Percentiles rank a stretch among this genome's conserved stretches.
Conservation (phyloP, 192 early-diverging fungal species). For the Rhizophagus clarus region DNA sequence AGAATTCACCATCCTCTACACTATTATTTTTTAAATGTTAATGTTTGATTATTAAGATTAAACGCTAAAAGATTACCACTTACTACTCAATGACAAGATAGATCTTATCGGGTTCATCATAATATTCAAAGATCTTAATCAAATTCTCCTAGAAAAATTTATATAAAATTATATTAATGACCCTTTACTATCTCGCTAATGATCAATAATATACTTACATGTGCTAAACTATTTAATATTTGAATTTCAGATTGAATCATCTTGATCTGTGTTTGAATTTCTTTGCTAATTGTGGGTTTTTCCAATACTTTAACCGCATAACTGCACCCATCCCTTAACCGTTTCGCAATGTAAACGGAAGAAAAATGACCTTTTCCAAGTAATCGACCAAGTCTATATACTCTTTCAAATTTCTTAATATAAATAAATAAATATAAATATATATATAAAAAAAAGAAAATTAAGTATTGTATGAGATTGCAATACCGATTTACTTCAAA, state of each 20-base stretch:
- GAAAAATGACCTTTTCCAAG: slow-evolving; percentile 25
- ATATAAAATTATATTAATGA: neutral
- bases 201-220: neutral
- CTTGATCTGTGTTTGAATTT: neutral
- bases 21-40: slow-evolving; percentile 36
- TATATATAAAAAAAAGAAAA: neutral
- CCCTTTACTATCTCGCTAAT: neutral
- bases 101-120: neutral
- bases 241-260: neutral
- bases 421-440: too few relatives aligned
- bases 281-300: neutral
- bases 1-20: slow-evolving; percentile 87
- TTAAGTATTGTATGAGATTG: neutral
- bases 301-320: slow-evolving; percentile 17
- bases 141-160: slow-evolving; percentile 8
- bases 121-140: neutral
- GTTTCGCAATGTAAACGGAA: neutral
- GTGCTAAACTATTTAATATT: neutral
- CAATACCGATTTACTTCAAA: neutral
- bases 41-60: too few relatives aligned
- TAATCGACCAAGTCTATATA: neutral
- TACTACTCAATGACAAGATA: slow-evolving; percentile 22
- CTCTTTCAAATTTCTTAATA: neutral
- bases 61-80: neutral
- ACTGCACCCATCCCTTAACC: neutral